Evolutionary conservation across 805 yeast species (phyloP).

Genomic region (Cyberlindnera bimundalis): DNA sequence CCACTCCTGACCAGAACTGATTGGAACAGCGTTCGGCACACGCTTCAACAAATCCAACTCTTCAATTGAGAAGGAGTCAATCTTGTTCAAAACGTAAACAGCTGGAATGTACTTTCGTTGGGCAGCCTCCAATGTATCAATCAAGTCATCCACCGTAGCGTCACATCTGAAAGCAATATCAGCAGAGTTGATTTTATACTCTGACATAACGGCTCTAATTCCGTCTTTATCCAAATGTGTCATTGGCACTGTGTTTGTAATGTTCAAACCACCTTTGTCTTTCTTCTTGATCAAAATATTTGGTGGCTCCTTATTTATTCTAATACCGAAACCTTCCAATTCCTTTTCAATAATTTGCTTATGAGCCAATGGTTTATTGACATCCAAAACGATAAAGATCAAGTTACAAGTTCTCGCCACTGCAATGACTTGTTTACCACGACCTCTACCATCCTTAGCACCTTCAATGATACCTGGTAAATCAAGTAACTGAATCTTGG

Average conservation of each 20-base stretch:
- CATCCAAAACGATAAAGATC: constrained; percentile 91
- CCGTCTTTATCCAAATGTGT: constrained; percentile 92
- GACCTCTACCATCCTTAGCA: constrained; percentile 87
- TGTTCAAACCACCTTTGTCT: constrained; percentile 93
- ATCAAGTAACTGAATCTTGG: constrained; percentile 94
- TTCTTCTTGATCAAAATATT: constrained; percentile 88
- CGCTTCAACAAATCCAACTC: constrained; percentile 87
- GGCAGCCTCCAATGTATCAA: constrained; percentile 88
- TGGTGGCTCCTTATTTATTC: constrained; percentile 90
- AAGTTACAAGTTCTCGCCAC: constrained; percentile 98
- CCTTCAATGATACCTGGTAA: constrained; percentile 90
- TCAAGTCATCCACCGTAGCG: constrained; percentile 95
- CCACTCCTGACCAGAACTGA: constrained; percentile 95
- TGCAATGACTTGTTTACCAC: constrained; percentile 96
- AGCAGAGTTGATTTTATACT: constrained; percentile 92
- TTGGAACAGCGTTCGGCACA: constrained; percentile 97
- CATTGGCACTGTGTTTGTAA: constrained; percentile 89
- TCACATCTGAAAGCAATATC: constrained; percentile 96
- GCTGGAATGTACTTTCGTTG: constrained; percentile 95
- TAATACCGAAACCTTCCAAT: constrained; percentile 94
- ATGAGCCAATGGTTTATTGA: constrained; percentile 92
- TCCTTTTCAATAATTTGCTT: constrained; percentile 93
- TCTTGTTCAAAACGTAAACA: constrained; percentile 89
- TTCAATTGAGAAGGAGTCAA: constrained; percentile 90
- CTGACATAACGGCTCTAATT: constrained; percentile 93